These are phyloP conservation scores for Aspergillus aculeatus DNA, from an alignment of 2,329 filamentous ascomycete genomes.

Conservation along the genomic window DNA sequence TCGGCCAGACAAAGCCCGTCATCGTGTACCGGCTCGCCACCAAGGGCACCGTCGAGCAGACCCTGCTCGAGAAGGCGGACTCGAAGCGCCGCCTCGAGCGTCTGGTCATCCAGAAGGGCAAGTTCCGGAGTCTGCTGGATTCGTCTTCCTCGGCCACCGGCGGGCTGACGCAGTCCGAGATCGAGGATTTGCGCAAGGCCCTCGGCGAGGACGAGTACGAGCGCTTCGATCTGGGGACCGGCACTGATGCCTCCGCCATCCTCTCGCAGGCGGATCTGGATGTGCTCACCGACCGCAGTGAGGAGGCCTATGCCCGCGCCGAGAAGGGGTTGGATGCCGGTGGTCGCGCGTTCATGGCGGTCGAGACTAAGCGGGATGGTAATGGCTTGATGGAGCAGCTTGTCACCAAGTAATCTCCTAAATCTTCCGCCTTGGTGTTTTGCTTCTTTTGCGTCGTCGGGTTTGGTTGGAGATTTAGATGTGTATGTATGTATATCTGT, in stretches of 20 bases:
- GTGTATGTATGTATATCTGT: neutral
- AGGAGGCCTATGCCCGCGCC: constrained; percentile 67
- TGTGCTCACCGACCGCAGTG: constrained; percentile 72
- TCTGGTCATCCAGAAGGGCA: constrained; percentile 90
- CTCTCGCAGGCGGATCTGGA: constrained; percentile 74
- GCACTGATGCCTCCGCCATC: constrained; percentile 58
- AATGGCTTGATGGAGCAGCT: constrained; percentile 34
- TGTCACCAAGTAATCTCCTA: constrained; percentile 13
- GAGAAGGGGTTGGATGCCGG: constrained; percentile 70
- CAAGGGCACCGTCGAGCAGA: constrained; percentile 87
- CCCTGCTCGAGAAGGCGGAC: constrained; percentile 80
- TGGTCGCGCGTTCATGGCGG: constrained; percentile 63
- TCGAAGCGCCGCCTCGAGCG: constrained; percentile 91
- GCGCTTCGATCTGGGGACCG: constrained; percentile 54
- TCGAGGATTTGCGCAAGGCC: constrained; percentile 62
- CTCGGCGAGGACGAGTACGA: constrained; percentile 73
- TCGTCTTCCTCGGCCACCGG: constrained; percentile 48
- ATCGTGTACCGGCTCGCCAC: constrained; percentile 93
- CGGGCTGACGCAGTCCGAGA: constrained; percentile 45
- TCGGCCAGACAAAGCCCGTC: constrained; percentile 88
- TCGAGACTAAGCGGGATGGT: constrained; percentile 69
- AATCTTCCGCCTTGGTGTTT: neutral
- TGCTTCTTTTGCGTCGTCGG: neutral
- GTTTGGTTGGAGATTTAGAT: neutral
- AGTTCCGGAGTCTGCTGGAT: constrained; percentile 67